Percentiles rank a stretch among this genome's conserved stretches.
Conservation (phyloP, 2,329 filamentous ascomycete genomes). For the Phialophora chinensis region DNA sequence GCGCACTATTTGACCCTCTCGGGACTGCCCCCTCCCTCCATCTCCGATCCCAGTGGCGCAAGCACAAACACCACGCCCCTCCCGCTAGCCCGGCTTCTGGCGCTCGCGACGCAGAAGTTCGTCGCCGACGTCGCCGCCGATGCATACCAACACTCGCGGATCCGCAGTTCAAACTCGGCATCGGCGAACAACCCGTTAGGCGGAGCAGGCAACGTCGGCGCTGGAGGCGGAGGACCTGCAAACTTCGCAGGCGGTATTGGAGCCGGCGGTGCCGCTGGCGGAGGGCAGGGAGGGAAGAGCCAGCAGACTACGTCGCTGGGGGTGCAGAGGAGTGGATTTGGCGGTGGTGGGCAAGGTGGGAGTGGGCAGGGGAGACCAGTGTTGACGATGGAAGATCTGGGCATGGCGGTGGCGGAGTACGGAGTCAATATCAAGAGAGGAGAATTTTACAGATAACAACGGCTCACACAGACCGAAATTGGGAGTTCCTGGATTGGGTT, state of each 20-base stretch:
- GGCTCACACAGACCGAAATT: background rate
- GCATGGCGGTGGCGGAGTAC: slow-evolving; percentile 97
- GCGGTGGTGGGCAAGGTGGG: slow-evolving; percentile 86
- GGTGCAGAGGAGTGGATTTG: slow-evolving; percentile 78
- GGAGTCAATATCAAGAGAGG: slow-evolving; percentile 96
- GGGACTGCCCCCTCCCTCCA: slow-evolving; percentile 86
- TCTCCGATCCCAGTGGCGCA: slow-evolving; percentile 72
- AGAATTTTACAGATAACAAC: slow-evolving; percentile 83
- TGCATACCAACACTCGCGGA: slow-evolving; percentile 96
- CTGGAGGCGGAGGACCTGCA: slow-evolving; percentile 43
- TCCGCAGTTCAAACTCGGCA: slow-evolving; percentile 85
- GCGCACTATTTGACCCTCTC: slow-evolving; percentile 97
- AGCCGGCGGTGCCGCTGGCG: slow-evolving; percentile 50
- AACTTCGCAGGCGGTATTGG: slow-evolving; percentile 36
- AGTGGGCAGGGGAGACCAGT: slow-evolving; percentile 86
- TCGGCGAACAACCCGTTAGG: slow-evolving; percentile 92
- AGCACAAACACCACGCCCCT: slow-evolving; percentile 79
- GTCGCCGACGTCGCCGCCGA: slow-evolving; percentile 96
- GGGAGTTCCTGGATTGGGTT: background rate
- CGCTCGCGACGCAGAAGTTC: slow-evolving; percentile 98
- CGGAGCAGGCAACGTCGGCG: slow-evolving; percentile 64
- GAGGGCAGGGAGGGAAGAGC: slow-evolving; percentile 54
- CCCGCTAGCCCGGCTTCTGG: slow-evolving; percentile 88
- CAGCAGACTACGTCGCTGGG: slow-evolving; percentile 64
- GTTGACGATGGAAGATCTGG: slow-evolving; percentile 96